Evolutionary conservation across 2,329 filamentous ascomycete genomes (phyloP), one percentile per base, ranked within the genome.

Genomic region (Xylariaceae sp.): DNA sequence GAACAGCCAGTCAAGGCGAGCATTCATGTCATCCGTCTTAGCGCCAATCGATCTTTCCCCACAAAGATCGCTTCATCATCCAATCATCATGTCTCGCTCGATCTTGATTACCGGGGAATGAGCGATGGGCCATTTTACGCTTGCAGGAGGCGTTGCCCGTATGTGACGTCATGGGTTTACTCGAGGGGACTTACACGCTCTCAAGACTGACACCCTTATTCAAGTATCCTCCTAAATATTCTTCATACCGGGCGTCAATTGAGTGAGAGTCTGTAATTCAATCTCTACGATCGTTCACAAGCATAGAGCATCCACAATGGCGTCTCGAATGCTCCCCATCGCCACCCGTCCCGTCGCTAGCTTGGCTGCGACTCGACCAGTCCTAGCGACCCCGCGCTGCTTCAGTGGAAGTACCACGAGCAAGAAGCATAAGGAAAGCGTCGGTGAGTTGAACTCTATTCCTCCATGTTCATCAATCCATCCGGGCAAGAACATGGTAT

Each of bases 351-450:
- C 71, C 39, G 57, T 70, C 55, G 59, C 65, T 3, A 65, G 65
- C 61, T 63, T 65, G 53, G 61, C 66, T 4, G 61, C 65, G 10
- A 65, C 64, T 50, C 65, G 71, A 56, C 69, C 69, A 63, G 55
- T 66, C 23, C 59, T 66, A 10, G 58, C 63, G 8, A 52, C 56
- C 47, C 54, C 62, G 56, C 64, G 69, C 15, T 61, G 63, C 54
- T 69, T 71, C 63, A 66, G 57, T 51, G 68, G 49, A 57, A 69
- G 60, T 56, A 53, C 66, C 48, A 61, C 61, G 35, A 62, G 48
- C 54, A 55, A 69, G 13, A 59, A 65, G 56, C 67, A 70, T 57
- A 70, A 71, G 56, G 69, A 71, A 61, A 69, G 65, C 66, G 60
- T 30, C 41, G 58, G 68, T 70, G 58, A 63, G 65, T 58, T 39